Base-by-base conservation (phyloP, 108 stramenopile genomes). In the Asterionellopsis glacialis region DNA sequence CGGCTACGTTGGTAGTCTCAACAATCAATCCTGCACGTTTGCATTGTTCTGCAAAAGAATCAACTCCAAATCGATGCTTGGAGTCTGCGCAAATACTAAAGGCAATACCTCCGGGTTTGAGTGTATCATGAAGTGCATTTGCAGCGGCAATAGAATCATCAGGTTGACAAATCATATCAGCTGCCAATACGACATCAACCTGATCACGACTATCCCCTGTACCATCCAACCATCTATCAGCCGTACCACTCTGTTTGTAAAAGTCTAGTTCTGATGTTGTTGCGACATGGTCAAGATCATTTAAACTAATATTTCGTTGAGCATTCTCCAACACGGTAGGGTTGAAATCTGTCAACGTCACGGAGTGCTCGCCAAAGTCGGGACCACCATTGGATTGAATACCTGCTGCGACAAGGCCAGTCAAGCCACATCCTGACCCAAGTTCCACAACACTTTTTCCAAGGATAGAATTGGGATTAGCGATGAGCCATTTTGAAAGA, bases 21-120 rank as follows among this genome's bases (percentile, higher is more conserved):
- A 85, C 74, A 15, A 18, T 18, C 24, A 90, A 65, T 16, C 77
- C 75, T 14, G 73, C 50, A 12, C 16, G n/a, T 47, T 67, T 51
- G 56, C 91, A 93, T 55, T 80, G 85, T 25, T 69, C 59, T 55
- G 64, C 68, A 55, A 93, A 85, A 2, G 57, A 60, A n/a, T 84
- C 87, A 14, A 92, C 85, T 6, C 91, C 87, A 73, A 83, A 92
- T 45, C 91, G 69, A 73, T 92, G 91, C 55, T 77, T 71, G n/a
- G 82, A 71, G 51, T 84, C 72, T 12, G 85, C 91, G 47, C 82
- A 83, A 18, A 89, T 79, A 41, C 89, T 67, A 47, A 75, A 69
- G 2, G 84, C 85, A 28, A 45, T 57, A 1, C 91, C 85, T 16
- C 72, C 77, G 9, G 74, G 74, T 16, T 22, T 27, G 10, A 93